Evolutionary conservation across 371 early-diverging fungal species (phyloP), one percentile per base, ranked within the genome.

Genomic region (Chytridium lagenaria): DNA sequence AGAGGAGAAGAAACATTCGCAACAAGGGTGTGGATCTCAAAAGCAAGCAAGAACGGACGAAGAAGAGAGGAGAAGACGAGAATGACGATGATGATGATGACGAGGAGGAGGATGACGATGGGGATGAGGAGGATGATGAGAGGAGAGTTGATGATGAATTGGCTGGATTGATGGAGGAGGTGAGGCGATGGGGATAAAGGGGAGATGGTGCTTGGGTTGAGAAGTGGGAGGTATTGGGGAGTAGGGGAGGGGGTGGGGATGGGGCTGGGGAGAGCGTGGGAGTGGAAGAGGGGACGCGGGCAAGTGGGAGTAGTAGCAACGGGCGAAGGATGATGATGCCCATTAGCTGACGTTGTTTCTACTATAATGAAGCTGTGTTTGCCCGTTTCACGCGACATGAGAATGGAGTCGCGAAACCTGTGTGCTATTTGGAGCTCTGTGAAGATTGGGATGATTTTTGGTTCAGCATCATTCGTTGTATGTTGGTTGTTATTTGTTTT

Each of bases 201-300:
- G 5, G 23, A 52, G 16, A 52, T 52, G 55, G 55, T 52, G 55
- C 26, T 52, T 12, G 55, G 55, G 23, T 26, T 52, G 12, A 7
- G 55, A 5, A 52, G 55, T 26, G 55, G 55, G 5, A 52, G 55
- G 55, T 52, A 52, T 52, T 52, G 26, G 5, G 55, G 26, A 52
- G 55, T 23, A 26, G 55, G 26, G n/a, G 26, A 26, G 26, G 55
- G 5, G n/a, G n/a, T 26, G n/a, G 12, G 12, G 12, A 12, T 22
- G 12, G n/a, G 23, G n/a, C 55, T 15, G 12, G 16, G 26, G n/a
- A 23, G 26, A 52, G 26, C 12, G 26, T 7, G 23, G 55, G 26
- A 22, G 55, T 23, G 12, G 55, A 10, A 5, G 55, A 7, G 12
- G 55, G 5, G 5, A 5, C 12, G 7, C 5, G 55, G 16, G 44